Percentiles rank a stretch among this genome's conserved stretches.
Conservation (phyloP, 116 monocot genomes). For the Papilionanthe hybrid region DNA sequence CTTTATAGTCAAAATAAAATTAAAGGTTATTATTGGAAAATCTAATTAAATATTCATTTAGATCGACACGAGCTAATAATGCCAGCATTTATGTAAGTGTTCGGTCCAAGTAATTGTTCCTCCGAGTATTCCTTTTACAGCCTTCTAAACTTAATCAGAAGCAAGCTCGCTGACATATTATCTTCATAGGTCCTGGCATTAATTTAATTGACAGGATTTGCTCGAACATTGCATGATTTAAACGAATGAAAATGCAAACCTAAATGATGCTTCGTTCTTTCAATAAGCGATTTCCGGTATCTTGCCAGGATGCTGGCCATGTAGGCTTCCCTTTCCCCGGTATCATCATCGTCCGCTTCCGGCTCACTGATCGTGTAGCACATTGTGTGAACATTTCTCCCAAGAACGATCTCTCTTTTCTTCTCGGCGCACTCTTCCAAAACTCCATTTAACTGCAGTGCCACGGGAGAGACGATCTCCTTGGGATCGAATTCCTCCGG, state of each 20-base stretch:
- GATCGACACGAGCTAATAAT: neutral
- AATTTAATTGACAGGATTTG: neutral
- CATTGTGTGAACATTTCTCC: constrained; percentile 79
- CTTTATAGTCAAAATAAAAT: neutral
- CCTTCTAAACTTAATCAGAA: neutral
- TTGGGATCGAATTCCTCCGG: constrained; percentile 33
- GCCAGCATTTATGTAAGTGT: neutral
- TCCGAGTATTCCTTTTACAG: neutral
- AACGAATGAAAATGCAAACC: constrained; percentile 35
- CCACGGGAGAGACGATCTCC: constrained; percentile 6
- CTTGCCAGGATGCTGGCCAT: constrained; percentile 91
- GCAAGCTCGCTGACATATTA: neutral
- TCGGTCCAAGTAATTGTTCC: neutral
- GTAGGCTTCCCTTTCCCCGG: constrained; percentile 83
- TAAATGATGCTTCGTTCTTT: constrained; percentile 92
- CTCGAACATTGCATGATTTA: neutral
- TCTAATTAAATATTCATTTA: neutral
- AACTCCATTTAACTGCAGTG: neutral
- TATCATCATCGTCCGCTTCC: constrained; percentile 76
- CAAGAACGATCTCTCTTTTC: constrained; percentile 70
- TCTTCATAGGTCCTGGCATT: neutral
- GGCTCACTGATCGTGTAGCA: constrained; percentile 77
- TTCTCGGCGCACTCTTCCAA: neutral
- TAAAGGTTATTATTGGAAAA: neutral
- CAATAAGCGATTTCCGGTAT: constrained; percentile 71